phyloP scores from a whole-genome alignment of 257 asterid species.

The Lithospermum erythrorhizon region DNA sequence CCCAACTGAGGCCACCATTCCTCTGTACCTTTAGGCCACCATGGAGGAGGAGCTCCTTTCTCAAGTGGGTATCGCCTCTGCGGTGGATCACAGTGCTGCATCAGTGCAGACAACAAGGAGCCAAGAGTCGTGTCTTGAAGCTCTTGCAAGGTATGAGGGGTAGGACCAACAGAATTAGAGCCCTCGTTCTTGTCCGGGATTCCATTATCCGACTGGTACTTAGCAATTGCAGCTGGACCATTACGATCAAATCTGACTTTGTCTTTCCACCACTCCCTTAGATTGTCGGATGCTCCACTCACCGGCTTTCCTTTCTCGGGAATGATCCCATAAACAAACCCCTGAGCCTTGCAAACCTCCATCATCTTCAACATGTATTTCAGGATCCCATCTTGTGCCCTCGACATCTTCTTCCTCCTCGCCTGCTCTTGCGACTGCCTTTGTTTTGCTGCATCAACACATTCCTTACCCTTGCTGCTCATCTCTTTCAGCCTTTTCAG shows the following conservation, averaged over 20 bases:
- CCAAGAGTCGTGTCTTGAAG: slow-evolving; percentile 51
- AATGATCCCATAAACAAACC: slow-evolving; percentile 5
- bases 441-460: slow-evolving; percentile 5
- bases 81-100: slow-evolving; percentile 56
- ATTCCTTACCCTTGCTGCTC: slow-evolving; percentile 10
- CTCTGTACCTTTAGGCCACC: slow-evolving; percentile 49
- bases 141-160: slow-evolving; percentile 69
- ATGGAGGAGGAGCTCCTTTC: slow-evolving; percentile 43
- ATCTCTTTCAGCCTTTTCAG: slow-evolving; percentile 13
- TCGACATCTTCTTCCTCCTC: slow-evolving; percentile 6
- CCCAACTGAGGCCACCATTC: slow-evolving; percentile 45
- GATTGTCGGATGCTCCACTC: slow-evolving; percentile 43
- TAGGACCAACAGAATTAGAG: slow-evolving; percentile 12
- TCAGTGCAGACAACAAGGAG: slow-evolving; percentile 39
- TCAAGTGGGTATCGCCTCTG: slow-evolving; percentile 43
- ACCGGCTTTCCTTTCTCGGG: slow-evolving; percentile 42
- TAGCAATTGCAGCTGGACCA: slow-evolving; percentile 42
- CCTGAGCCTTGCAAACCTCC: slow-evolving; percentile 14
- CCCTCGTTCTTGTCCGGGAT: slow-evolving; percentile 32
- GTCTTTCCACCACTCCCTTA: slow-evolving; percentile 56
- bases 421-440: slow-evolving; percentile 10
- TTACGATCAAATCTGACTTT: slow-evolving; percentile 48
- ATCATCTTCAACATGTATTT: slow-evolving; percentile 9
- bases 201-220: slow-evolving; percentile 24
- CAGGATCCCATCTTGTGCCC: slow-evolving; percentile 11